Evolutionary conservation across 768 basidiomycete genomes (phyloP), one percentile per base, ranked within the genome.

Genomic region (Tylopilus felleus): DNA sequence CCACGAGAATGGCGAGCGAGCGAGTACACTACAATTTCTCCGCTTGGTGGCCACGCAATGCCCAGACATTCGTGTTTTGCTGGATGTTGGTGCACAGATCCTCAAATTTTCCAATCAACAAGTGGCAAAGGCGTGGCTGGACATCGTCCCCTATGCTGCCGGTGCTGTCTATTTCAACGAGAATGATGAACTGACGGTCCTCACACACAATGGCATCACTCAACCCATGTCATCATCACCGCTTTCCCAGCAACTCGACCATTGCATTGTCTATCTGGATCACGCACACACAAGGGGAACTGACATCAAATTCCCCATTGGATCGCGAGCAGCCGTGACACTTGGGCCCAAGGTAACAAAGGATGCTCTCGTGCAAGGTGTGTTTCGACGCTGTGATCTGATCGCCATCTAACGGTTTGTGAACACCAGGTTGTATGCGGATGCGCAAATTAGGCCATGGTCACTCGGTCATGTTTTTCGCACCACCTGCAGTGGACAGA

Each of bases 391-490:
- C 9, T 25, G 4, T 10, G 1, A 42, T 23, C 0, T 23, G n/a
- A n/a, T 47, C 1, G 3, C 9, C 8, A 38, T 23, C 45, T 38
- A 28, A 33, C 21, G 13, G 7, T 4, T 7, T 80, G 78, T 49
- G n/a, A n/a, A 80, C 80, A 79, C 10, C 67, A 79, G 8, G 77
- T 80, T n/a, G n/a, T n/a, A n/a, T n/a, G n/a, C n/a, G n/a, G n/a
- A n/a, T n/a, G 78, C 71, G 79, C 2, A 71, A 72, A 53, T 66
- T 80, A 1, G 79, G 79, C 9, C 57, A 62, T n/a, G 76, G 75
- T 0, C 79, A 80, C 53, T 74, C 77, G 3, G 65, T 79, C 10
- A 60, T 74, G 44, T 79, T 80, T 56, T 75, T 76, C 44, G 77
- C 75, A 3, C 73, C 78, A 1, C 59, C 56, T 0, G 74, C 76